phyloP scores from a whole-genome alignment of 805 yeast species.

The Cyberlindnera meyerae region DNA sequence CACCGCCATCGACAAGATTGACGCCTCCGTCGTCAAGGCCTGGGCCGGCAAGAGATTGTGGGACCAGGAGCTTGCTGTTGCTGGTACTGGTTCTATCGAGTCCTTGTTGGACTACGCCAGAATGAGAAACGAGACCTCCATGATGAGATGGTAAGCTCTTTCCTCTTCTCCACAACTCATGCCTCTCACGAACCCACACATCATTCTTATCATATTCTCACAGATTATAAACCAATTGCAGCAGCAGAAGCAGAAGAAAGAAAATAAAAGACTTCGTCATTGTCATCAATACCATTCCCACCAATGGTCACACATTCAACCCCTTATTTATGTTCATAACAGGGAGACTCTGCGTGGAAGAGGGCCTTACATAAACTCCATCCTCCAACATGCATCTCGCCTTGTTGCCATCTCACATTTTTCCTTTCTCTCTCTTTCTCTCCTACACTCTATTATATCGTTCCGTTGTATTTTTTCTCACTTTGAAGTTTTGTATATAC shows the following conservation, averaged over 20 bases:
- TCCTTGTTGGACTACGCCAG: conserved; percentile 78
- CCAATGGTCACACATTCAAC: background rate
- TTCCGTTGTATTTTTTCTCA: conserved; percentile 3
- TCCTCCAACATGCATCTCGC: too few species aligned
- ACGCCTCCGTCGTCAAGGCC: conserved; percentile 52
- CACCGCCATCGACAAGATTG: conserved; percentile 58
- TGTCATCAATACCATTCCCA: background rate
- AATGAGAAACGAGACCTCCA: conserved; percentile 83
- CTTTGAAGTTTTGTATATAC: conserved; percentile 13
- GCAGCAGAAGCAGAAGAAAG: too few species aligned
- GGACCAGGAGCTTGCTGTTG: conserved; percentile 80
- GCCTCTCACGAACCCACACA: background rate
- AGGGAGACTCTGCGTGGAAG: background rate
- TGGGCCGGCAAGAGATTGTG: conserved; percentile 77
- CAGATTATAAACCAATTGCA: conserved; percentile 1
- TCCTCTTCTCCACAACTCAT: background rate
- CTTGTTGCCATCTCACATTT: too few species aligned
- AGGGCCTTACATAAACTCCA: too few species aligned
- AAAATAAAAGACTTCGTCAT: conserved; percentile 1
- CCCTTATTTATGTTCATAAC: conserved; percentile 4
- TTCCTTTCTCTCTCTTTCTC: background rate
- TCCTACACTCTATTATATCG: background rate
- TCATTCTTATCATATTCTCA: background rate
- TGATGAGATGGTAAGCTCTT: conserved; percentile 66
- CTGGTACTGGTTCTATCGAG: conserved; percentile 86